Base-by-base conservation (phyloP, 805 yeast species). In the Wickerhamomyces queroliae region DNA sequence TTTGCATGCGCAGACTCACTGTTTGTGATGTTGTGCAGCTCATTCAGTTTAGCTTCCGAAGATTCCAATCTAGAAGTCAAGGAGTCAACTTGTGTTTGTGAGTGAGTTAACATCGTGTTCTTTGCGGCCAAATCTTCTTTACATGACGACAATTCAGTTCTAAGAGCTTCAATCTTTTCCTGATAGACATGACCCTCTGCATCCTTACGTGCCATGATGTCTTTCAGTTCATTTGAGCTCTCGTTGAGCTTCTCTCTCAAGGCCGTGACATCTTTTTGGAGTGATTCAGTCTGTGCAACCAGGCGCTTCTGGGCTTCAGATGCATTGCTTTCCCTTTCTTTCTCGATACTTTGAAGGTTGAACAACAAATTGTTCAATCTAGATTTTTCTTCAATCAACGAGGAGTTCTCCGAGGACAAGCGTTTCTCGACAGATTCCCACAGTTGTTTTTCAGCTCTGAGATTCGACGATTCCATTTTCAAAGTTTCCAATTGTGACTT, bases 261-360 rank as follows among this genome's bases (percentile, higher is more conserved):
- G 2, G 48, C 40, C 12, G 69, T 64, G 33, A 76, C 46, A 36
- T 77, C 78, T 24, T 45, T 42, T 46, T 78, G 76, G 22, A 80
- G 63, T 19, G 70, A 58, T 34, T 71, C 73, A 10, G 79, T 61
- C 36, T 76, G 78, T 19, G 64, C 59, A 8, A 69, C 52, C 37
- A 78, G 67, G 31, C 81, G 64, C 12, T 65, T 59, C 17, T 78
- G 67, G 5, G 80, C 53, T 28, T 77, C 80, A 17, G 62, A 54
- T 35, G 73, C 67, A 6, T 75, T 63, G 1, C 59, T 47, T 37
- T 81, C 83, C 38, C 89, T 69, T 53, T 85, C 90, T 38, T 68
- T 68, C 40, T 78, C 76, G 29, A 77, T 53, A 2, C 77, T 52
- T 57, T 85, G 91, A 33, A 86, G 61, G 49, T 73, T 81, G 7